Evolutionary conservation across 2,329 filamentous ascomycete genomes (phyloP), one percentile per base, ranked within the genome.

Genomic region (Phaeophleospora eucalypticola): DNA sequence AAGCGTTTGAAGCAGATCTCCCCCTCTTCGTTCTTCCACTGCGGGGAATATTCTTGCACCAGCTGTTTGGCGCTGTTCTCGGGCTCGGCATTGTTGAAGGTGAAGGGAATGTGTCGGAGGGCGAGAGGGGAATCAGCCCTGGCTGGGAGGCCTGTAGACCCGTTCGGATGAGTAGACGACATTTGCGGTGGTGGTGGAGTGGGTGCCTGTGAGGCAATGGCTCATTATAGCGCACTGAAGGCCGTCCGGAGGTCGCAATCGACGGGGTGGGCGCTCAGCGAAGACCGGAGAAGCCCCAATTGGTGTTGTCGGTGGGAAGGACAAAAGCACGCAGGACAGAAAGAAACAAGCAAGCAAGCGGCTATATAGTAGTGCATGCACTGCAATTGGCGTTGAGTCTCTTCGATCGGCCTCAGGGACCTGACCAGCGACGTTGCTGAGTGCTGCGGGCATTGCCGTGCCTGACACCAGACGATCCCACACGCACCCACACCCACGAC

Each of bases 1-100:
- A 97, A 98, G 55, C 87, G 84, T 57, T 89, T 78, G 65, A 97
- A 88, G 62, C 93, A 83, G 60, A 98, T 78, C 36, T 84, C 80
- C 47, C 87, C 86, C 55, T 83, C 81, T 29, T 79, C 74, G 39
- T 79, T 77, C 57, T 82, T 78, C 93, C 93, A 98, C 60, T 94
- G 82, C 9, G 90, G 90, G 49, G 84, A 80, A 52, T 96, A 76
- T 20, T 87, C 80, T 58, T 89, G 75, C 61, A 96, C 83, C 54
- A 98, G 81, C 54, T 80, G 79, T 52, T 87, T 76, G 43, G 90
- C 91, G 16, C 91, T 94, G 48, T 80, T 76, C 55, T 91, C 80
- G 21, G 87, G 85, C 65, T 94, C 82, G 57, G 80, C 73, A 67
- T 81, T 82, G 68, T 87, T 84, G 76, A 95, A 96, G 58, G 78